These are phyloP conservation scores for Polyporus arcularius DNA, from an alignment of 768 basidiomycete genomes.

Conservation along the genomic window DNA sequence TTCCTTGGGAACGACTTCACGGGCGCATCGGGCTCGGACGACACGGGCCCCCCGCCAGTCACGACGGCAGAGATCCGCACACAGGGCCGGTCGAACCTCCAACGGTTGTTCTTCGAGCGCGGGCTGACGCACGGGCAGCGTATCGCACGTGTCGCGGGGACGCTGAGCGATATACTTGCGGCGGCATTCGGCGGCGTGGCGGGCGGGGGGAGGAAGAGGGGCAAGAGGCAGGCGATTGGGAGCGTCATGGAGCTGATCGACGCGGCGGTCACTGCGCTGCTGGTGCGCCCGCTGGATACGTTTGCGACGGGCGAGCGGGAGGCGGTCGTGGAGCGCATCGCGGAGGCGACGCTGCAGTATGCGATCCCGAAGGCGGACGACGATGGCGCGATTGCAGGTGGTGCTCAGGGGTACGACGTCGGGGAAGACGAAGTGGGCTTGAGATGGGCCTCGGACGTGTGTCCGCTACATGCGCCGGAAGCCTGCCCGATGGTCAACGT, in stretches of 20 bases:
- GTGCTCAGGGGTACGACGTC: background rate
- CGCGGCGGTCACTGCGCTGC: conserved; percentile 59
- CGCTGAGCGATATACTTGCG: conserved; percentile 55
- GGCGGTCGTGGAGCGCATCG: conserved; percentile 64
- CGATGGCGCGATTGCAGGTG: conserved; percentile 34
- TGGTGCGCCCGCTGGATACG: conserved; percentile 47
- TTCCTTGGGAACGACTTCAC: conserved; percentile 83
- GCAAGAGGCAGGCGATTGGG: conserved; percentile 54
- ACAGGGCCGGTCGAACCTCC: conserved; percentile 33
- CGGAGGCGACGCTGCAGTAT: conserved; percentile 76
- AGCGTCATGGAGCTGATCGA: conserved; percentile 81
- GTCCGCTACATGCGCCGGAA: conserved; percentile 61
- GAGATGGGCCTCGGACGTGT: conserved; percentile 58
- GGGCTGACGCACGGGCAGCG: conserved; percentile 59
- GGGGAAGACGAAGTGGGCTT: background rate
- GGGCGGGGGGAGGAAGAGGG: conserved; percentile 23
- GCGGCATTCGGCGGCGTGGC: conserved; percentile 35
- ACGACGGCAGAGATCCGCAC: conserved; percentile 47
- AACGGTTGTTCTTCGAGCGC: conserved; percentile 69
- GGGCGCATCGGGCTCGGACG: conserved; percentile 31
- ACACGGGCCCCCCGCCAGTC: conserved; percentile 14
- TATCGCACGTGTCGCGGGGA: conserved; percentile 62
- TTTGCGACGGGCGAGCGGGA: conserved; percentile 67
- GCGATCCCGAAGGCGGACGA: conserved; percentile 64
- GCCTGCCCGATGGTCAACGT: conserved; percentile 55